Evolutionary conservation across 257 asterid species (phyloP).

Genomic region (Petunia axillaris): DNA sequence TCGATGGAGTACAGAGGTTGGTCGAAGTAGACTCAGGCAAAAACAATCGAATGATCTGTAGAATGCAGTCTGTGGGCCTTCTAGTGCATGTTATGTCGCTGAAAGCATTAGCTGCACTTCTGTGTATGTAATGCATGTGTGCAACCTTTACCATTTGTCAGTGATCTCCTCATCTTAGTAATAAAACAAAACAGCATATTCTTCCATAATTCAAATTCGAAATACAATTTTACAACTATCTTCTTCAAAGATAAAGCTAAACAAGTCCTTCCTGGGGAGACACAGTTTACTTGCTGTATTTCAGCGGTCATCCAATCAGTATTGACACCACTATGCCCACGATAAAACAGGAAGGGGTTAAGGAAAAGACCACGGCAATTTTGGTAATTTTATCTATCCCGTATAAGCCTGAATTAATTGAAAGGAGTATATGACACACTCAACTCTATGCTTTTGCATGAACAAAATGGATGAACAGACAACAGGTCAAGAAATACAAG

Average conservation of each 20-base stretch:
- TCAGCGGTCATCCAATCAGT: slow-evolving; percentile 1
- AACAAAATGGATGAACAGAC: slow-evolving; percentile 1
- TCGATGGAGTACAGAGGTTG: too few species aligned
- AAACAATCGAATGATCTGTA: too few species aligned
- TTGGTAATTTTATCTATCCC: background rate
- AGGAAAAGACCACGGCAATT: background rate
- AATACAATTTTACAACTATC: background rate
- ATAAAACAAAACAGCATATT: background rate
- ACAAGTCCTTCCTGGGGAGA: background rate
- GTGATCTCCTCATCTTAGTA: background rate
- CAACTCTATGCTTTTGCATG: slow-evolving; percentile 1
- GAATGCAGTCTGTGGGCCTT: background rate
- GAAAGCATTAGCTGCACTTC: background rate
- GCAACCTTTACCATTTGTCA: background rate
- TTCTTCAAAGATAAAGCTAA: background rate
- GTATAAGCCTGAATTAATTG: background rate
- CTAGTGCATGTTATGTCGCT: background rate
- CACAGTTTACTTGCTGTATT: background rate
- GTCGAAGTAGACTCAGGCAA: background rate
- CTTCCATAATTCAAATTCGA: slow-evolving; percentile 2
- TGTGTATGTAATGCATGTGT: background rate
- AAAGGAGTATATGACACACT: background rate
- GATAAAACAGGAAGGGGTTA: background rate
- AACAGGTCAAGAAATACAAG: slow-evolving; percentile 3
- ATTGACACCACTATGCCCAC: background rate